Evolutionary conservation across 345 rosid species (phyloP), one percentile per base, ranked within the genome.

Genomic region (Nasturtium officinale): DNA sequence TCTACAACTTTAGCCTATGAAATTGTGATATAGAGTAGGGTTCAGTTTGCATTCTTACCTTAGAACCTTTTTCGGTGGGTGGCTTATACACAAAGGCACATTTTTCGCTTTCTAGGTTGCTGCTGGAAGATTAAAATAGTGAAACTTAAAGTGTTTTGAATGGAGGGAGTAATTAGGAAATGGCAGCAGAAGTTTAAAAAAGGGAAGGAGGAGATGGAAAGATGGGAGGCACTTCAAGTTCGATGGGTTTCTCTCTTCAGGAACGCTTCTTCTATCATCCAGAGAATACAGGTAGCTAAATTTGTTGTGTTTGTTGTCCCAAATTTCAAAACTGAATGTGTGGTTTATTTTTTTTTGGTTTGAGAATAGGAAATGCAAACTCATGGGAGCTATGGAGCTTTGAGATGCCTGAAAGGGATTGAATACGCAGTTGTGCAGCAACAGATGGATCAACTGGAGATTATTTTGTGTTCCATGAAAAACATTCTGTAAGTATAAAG

Each of bases 221-320:
- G 78, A 17, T 88, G 98, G 98, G 88, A 82, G 17, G 79, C 82
- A 46, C 79, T 87, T 79, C 98, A 89, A 70, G 78, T 82, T 76
- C 84, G 82, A 57, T 66, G 89, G 65, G 67, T 84, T 25, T 86
- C 89, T 0, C 92, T 80, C 61, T 91, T 85, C 58, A 64, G 78
- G 65, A 87, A 88, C 32, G 92, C 90, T 56, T 85, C 89, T 74
- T 82, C 89, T 30, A 85, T 94, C 69, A 87, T 89, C 38, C 80
- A 80, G 73, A 85, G 97, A 67, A 74, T 94, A 69, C 87, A 76
- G 87, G 97, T 83, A 61, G 28, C 45, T 71, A 2, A 48, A 25
- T 6, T 5, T 0, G 7, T 25, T 52, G 35, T 47, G 32, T 32
- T 45, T 71, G 51, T 52, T 32, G 11, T 62, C 23, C 1, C 0